phyloP scores from a whole-genome alignment of 148 eudicot genomes.

The Cornus suecica region DNA sequence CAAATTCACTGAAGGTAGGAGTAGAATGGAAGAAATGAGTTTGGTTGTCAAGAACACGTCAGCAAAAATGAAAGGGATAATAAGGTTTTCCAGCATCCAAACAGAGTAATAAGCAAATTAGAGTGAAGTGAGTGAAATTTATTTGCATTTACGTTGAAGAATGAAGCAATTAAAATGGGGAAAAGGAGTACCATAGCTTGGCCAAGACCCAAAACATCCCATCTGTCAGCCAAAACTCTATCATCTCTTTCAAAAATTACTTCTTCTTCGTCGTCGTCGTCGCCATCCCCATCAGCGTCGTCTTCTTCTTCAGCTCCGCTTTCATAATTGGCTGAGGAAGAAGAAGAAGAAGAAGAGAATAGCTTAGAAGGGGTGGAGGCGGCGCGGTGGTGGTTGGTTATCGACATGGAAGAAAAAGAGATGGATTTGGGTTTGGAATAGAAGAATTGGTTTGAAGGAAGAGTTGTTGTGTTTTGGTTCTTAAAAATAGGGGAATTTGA shows the following conservation, averaged over 20 bases:
- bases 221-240: slow-evolving; percentile 47
- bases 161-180: neutral
- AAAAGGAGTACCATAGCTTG: slow-evolving; percentile 88
- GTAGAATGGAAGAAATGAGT: neutral
- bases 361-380: neutral
- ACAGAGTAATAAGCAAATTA: neutral
- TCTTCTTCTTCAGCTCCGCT: slow-evolving; percentile 33
- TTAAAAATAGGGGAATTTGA: neutral
- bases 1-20: too few species aligned
- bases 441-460: neutral
- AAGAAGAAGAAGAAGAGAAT: slow-evolving; percentile 1
- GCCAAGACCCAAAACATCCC: slow-evolving; percentile 96
- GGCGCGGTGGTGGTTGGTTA: slow-evolving; percentile 5
- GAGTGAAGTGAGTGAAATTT: too few species aligned
- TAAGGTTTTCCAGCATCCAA: neutral
- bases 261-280: slow-evolving; percentile 25
- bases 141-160: too few species aligned
- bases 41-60: neutral
- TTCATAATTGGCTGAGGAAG: slow-evolving; percentile 10
- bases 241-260: neutral
- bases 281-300: slow-evolving; percentile 20
- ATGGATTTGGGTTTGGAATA: slow-evolving; percentile 1
- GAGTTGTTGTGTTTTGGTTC: neutral
- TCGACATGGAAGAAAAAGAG: slow-evolving; percentile 14
- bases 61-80: too few species aligned